Evolutionary conservation across 352 stramenopile species (phyloP).

Genomic region (Globisporangium irregulare): DNA sequence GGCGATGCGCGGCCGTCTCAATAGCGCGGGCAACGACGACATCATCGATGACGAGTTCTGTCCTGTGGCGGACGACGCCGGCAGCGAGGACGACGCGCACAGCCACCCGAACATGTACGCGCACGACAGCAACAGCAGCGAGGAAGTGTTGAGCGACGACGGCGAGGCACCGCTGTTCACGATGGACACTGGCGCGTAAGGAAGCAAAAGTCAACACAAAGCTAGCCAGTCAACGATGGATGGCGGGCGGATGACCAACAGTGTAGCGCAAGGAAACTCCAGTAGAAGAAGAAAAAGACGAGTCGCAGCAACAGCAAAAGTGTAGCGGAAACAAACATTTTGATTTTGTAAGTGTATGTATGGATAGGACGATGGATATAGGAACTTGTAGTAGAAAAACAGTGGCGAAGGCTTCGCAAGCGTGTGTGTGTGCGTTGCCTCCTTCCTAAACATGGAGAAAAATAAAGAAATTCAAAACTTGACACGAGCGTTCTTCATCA

Average conservation of each 20-base stretch:
- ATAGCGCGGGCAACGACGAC: constrained; percentile 68
- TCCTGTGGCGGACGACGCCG: constrained; percentile 37
- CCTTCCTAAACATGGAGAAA: not conserved
- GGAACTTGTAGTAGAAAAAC: constrained; percentile 5
- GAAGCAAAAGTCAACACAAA: not conserved
- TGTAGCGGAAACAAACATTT: not conserved
- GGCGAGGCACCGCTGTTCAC: constrained; percentile 28
- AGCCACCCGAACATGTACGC: constrained; percentile 34
- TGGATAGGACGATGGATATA: constrained; percentile 14
- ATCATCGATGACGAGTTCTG: constrained; percentile 17
- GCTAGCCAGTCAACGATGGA: not conserved
- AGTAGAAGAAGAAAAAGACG: not conserved
- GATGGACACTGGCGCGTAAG: constrained; percentile 12
- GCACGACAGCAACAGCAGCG: constrained; percentile 61
- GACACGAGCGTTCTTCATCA: not conserved
- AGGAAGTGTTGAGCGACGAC: constrained; percentile 49
- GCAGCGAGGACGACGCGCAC: constrained; percentile 55
- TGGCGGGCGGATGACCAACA: not conserved
- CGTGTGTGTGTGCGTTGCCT: not conserved
- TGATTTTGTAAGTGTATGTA: constrained; percentile 16
- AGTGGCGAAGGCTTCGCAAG: not conserved
- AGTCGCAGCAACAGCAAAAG: not conserved
- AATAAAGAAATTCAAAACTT: constrained; percentile 1
- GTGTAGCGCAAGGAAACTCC: not conserved
- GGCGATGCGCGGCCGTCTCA: constrained; percentile 64